Evolutionary conservation across 225 moss, liverwort and hornwort genomes (phyloP), one percentile per base, ranked within the genome.

Genomic region (Takakia lepidozioides): DNA sequence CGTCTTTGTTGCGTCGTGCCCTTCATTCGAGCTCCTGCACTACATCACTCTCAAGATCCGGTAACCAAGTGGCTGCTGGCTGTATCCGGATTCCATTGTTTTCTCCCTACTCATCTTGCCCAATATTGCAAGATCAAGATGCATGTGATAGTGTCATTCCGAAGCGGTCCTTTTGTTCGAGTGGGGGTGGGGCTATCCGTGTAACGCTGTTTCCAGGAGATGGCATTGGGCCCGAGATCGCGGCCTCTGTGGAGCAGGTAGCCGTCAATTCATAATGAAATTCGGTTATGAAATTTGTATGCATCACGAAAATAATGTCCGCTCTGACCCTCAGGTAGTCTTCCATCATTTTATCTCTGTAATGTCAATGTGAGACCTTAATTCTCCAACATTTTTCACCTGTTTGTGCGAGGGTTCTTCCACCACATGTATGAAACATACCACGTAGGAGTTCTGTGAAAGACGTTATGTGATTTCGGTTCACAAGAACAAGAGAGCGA

Each of bases 191-290:
- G 63, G 52, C 66, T 19, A 57, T 86, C 42, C 78, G 83, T 5
- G 83, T 65, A 3, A 84, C 86, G 25, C 63, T 91, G 61, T 91
- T 86, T 60, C 91, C 91, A 1, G 86, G 91, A 26, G 86, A 91
- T 58, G 91, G 91, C 46, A 91, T 91, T 57, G 91, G 91, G 23
- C 86, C 86, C 0, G 86, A 91, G 75, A 91, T 91, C 54, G 66
- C 91, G 20, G 22, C 15, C 27, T 55, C 84, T 3, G 84, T 91
- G 6, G 83, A 91, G 58, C 73, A 88, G 66, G 83, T 82, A 52
- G 34, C 58, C 36, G 5, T 14, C n/a, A n/a, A n/a, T n/a, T n/a
- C n/a, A n/a, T n/a, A n/a, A n/a, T n/a, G n/a, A n/a, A n/a, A n/a
- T n/a, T n/a, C n/a, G n/a, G n/a, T n/a, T n/a, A n/a, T n/a, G n/a